Conservation (phyloP, 352 stramenopile genomes). For the Phytophthora pini region DNA sequence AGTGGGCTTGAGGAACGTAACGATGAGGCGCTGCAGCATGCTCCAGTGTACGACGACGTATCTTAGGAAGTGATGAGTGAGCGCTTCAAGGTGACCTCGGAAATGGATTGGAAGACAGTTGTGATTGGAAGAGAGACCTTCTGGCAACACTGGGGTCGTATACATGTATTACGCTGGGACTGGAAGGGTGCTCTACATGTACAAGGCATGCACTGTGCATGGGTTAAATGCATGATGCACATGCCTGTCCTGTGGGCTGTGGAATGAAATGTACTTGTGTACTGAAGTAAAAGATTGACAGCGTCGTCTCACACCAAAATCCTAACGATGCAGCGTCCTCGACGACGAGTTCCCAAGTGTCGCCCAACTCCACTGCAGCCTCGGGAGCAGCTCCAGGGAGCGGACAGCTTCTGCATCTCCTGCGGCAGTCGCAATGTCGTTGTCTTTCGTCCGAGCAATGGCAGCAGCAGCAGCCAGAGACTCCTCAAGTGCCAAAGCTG, state of each 20-base stretch:
- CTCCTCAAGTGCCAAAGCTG: slow-evolving; percentile 61
- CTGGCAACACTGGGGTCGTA: too few relatives aligned
- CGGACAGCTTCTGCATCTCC: slow-evolving; percentile 58
- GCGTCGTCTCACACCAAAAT: slow-evolving; percentile 14
- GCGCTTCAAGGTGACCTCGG: slow-evolving; percentile 4
- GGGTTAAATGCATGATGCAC: too few relatives aligned
- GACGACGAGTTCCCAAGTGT: slow-evolving; percentile 19
- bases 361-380: slow-evolving; percentile 19
- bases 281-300: neutral
- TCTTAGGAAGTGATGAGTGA: slow-evolving; percentile 16
- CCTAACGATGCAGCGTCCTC: slow-evolving; percentile 25
- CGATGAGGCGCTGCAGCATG: slow-evolving; percentile 38
- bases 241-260: too few relatives aligned
- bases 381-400: slow-evolving; percentile 13
- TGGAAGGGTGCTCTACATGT: too few relatives aligned
- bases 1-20: slow-evolving; percentile 16
- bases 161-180: too few relatives aligned
- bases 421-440: slow-evolving; percentile 56
- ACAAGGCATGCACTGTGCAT: too few relatives aligned
- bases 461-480: slow-evolving; percentile 5
- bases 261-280: neutral
- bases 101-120: slow-evolving; percentile 15
- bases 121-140: slow-evolving; percentile 20
- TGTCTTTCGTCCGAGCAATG: slow-evolving; percentile 17
- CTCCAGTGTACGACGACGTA: slow-evolving; percentile 4